Percentiles rank a stretch among this genome's conserved stretches.
phyloP scores from a whole-genome alignment of 2,329 filamentous ascomycete genomes.

The Leptographium galeiforme region DNA sequence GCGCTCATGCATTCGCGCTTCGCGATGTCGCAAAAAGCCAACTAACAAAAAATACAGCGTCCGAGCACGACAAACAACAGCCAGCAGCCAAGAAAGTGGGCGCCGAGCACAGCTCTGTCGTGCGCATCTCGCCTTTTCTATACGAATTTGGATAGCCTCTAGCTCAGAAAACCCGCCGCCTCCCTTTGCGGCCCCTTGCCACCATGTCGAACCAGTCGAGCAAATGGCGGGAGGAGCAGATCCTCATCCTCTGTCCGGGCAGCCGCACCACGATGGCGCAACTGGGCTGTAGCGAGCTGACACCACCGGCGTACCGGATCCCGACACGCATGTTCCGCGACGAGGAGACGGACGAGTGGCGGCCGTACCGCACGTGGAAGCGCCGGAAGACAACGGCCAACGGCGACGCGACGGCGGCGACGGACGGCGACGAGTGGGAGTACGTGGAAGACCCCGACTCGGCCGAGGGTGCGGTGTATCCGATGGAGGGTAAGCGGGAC shows the following conservation, averaged over 20 bases:
- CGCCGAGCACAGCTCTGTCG: slow-evolving; percentile 5
- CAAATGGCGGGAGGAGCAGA: slow-evolving; percentile 52
- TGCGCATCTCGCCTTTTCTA: background rate
- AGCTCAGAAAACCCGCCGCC: background rate
- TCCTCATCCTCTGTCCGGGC: slow-evolving; percentile 64
- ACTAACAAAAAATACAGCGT: slow-evolving; percentile 5
- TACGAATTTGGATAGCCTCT: background rate
- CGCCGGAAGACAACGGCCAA: slow-evolving; percentile 33
- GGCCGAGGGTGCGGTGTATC: slow-evolving; percentile 80
- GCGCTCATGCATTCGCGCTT: slow-evolving; percentile 1
- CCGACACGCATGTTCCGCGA: slow-evolving; percentile 93
- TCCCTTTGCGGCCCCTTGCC: background rate
- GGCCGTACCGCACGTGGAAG: slow-evolving; percentile 65
- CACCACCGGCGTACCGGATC: slow-evolving; percentile 73
- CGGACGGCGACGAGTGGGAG: slow-evolving; percentile 36
- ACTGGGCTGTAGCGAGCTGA: slow-evolving; percentile 80
- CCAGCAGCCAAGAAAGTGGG: slow-evolving; percentile 3
- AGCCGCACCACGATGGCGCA: slow-evolving; percentile 85
- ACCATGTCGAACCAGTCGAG: slow-evolving; percentile 41
- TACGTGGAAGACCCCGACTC: slow-evolving; percentile 84
- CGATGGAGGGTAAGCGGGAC: slow-evolving; percentile 35
- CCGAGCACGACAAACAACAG: background rate
- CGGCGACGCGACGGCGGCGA: slow-evolving; percentile 2
- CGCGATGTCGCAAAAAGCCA: slow-evolving; percentile 10
- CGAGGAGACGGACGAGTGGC: slow-evolving; percentile 59